Conservation (phyloP, 345 rosid species). For the Salix brachista region DNA sequence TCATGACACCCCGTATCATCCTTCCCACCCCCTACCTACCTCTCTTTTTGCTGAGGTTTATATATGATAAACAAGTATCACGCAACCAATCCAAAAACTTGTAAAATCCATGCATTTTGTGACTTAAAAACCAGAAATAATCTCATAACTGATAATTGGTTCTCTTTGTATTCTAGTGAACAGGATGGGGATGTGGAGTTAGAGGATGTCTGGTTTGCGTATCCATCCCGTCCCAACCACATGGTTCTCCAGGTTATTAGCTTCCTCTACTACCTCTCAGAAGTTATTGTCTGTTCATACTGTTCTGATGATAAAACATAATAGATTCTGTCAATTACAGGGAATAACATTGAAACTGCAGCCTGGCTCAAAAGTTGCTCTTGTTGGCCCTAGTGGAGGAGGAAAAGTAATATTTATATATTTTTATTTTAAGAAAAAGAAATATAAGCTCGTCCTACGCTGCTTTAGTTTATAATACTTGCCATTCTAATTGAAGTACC, state of each 20-base stretch:
- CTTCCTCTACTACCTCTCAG: neutral
- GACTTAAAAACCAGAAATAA: neutral
- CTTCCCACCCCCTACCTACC: no score
- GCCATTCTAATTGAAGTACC: neutral
- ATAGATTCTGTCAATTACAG: slow-evolving; percentile 36
- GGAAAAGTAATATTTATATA: slow-evolving; percentile 59
- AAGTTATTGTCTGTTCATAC: neutral
- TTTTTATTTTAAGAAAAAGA: neutral
- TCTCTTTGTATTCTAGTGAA: slow-evolving; percentile 32
- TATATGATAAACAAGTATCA: neutral
- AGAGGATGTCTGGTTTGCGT: slow-evolving; percentile 91
- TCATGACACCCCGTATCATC: no score
- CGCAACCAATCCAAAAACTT: neutral
- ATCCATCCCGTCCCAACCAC: slow-evolving; percentile 94
- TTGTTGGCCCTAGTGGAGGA: slow-evolving; percentile 97
- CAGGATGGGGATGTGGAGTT: slow-evolving; percentile 87
- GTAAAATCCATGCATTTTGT: neutral
- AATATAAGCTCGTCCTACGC: neutral
- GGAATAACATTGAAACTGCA: slow-evolving; percentile 77
- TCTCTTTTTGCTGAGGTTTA: no score
- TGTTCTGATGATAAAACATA: neutral
- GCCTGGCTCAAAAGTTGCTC: slow-evolving; percentile 87
- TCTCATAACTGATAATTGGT: neutral
- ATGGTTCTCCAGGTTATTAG: slow-evolving; percentile 77
- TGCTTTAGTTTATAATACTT: neutral